These are phyloP conservation scores for Panellus pusillus DNA, from an alignment of 768 basidiomycete species.

Conservation along the genomic window DNA sequence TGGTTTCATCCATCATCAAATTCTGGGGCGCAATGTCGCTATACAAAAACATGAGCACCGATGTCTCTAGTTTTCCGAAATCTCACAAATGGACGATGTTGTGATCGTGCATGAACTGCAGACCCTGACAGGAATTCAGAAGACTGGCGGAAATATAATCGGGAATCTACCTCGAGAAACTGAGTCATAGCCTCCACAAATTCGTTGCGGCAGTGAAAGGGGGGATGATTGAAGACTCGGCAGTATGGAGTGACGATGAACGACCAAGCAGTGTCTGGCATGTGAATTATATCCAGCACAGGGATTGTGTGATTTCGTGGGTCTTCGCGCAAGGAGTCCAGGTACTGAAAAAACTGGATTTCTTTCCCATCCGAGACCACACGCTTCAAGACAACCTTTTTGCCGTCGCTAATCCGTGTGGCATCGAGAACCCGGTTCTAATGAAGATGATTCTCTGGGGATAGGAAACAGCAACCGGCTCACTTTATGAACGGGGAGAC, in stretches of 20 bases:
- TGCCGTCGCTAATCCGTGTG: neutral
- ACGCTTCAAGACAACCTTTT: neutral
- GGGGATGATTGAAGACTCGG: no score
- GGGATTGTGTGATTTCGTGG: neutral
- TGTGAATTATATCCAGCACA: neutral
- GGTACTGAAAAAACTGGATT: neutral
- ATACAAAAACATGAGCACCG: no score
- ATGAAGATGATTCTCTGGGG: neutral
- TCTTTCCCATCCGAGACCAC: neutral
- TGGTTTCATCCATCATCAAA: constrained; percentile 2
- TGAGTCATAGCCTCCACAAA: neutral
- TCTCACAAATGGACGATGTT: neutral
- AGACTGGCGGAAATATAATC: neutral
- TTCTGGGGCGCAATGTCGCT: constrained; percentile 3
- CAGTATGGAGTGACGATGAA: no score
- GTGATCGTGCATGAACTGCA: neutral
- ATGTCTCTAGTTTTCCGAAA: no score
- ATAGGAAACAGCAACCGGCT: neutral
- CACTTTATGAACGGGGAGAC: neutral
- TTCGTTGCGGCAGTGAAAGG: neutral
- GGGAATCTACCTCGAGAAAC: neutral
- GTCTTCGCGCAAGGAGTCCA: neutral
- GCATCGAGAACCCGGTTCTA: neutral
- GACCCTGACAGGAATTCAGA: neutral
- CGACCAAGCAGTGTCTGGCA: no score